phyloP scores from a whole-genome alignment of 257 asterid species.

The Plantago major region DNA sequence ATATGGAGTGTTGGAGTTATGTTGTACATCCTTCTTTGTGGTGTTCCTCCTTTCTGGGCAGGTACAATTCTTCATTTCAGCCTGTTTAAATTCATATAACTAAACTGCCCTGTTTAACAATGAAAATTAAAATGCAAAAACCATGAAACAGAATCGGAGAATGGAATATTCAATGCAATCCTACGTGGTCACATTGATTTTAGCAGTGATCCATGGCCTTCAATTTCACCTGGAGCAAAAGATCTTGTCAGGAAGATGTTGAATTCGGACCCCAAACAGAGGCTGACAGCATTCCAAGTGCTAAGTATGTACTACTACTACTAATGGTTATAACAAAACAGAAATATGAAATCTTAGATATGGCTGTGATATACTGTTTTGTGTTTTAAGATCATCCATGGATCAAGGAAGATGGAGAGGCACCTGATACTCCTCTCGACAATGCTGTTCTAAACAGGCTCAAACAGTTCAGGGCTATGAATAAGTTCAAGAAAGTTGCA shows the following conservation, averaged over 20 bases:
- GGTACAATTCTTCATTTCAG: slow-evolving; percentile 20
- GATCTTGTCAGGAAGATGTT: slow-evolving; percentile 59
- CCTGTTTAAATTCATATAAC: neutral
- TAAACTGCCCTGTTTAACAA: neutral
- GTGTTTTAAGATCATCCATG: slow-evolving; percentile 50
- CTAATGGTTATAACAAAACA: neutral
- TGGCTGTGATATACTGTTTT: neutral
- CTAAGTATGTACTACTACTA: slow-evolving; percentile 29
- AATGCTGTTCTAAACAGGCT: slow-evolving; percentile 51
- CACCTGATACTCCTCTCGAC: slow-evolving; percentile 60
- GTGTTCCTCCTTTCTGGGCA: slow-evolving; percentile 75
- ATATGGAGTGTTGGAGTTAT: slow-evolving; percentile 68
- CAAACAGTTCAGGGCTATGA: slow-evolving; percentile 59
- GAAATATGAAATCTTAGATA: neutral
- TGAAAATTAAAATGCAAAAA: neutral
- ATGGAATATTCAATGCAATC: slow-evolving; percentile 58
- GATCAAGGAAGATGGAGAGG: slow-evolving; percentile 77
- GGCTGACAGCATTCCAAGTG: slow-evolving; percentile 52
- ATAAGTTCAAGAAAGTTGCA: slow-evolving; percentile 65
- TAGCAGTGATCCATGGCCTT: slow-evolving; percentile 57
- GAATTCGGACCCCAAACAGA: slow-evolving; percentile 52
- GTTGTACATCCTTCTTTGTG: slow-evolving; percentile 61
- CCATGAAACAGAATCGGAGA: slow-evolving; percentile 43
- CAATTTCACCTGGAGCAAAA: slow-evolving; percentile 54
- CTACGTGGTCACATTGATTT: slow-evolving; percentile 49